A percentile compares a stretch with the other conserved stretches of the same genome.
These are phyloP conservation scores for Mrakia blollopis DNA, from an alignment of 768 basidiomycete genomes.

Conservation along the genomic window DNA sequence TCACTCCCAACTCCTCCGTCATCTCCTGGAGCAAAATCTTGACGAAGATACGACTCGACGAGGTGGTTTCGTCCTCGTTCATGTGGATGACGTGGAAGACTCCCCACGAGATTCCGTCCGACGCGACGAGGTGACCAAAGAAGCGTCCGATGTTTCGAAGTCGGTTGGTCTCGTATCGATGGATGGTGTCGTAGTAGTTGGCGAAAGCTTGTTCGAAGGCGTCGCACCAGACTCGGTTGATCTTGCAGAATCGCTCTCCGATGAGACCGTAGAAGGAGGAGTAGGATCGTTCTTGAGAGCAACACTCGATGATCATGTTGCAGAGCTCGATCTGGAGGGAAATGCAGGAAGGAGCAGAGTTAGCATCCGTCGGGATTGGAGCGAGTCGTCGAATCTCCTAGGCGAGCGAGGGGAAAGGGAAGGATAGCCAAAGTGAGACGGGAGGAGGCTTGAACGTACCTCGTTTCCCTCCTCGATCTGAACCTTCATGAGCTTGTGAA, in stretches of 20 bases:
- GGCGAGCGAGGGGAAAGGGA: neutral
- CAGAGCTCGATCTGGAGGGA: slow-evolving; percentile 75
- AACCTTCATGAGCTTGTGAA: slow-evolving; percentile 93
- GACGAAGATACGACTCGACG: slow-evolving; percentile 90
- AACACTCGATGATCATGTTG: slow-evolving; percentile 99
- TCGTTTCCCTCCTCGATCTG: slow-evolving; percentile 89
- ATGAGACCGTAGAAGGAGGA: slow-evolving; percentile 95
- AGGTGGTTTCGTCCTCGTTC: slow-evolving; percentile 97
- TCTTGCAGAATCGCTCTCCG: slow-evolving; percentile 92
- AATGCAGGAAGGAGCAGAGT: neutral
- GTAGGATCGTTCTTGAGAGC: slow-evolving; percentile 97
- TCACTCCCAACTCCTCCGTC: slow-evolving; percentile 88
- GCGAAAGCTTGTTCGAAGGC: slow-evolving; percentile 78
- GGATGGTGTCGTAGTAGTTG: slow-evolving; percentile 91
- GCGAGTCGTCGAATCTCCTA: neutral
- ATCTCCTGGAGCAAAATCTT: slow-evolving; percentile 96
- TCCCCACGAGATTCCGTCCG: slow-evolving; percentile 85
- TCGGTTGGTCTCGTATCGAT: slow-evolving; percentile 97
- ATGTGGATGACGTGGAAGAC: slow-evolving; percentile 78
- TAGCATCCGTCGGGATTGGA: neutral
- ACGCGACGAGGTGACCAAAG: slow-evolving; percentile 85
- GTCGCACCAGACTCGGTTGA: slow-evolving; percentile 92
- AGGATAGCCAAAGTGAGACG: neutral
- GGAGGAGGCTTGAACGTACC: slow-evolving; percentile 50
- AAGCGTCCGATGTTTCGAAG: slow-evolving; percentile 94